Base-by-base conservation (phyloP, 805 yeast species). In the Kodamaea kaohsiungensis region DNA sequence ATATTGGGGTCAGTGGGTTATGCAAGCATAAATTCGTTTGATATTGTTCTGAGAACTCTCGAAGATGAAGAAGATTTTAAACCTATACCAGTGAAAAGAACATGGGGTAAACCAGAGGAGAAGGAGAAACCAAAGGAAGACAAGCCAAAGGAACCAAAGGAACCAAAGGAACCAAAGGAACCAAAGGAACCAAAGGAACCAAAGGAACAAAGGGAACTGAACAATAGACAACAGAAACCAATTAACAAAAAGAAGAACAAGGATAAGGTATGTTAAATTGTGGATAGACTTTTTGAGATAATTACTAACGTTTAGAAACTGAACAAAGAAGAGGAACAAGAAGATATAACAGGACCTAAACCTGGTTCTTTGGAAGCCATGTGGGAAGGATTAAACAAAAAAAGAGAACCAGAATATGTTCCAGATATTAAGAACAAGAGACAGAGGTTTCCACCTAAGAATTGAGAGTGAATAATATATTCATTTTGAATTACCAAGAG, bases 1-100 rank as follows among this genome's bases (percentile, higher is more conserved):
- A 49, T 54, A 16, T 67, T 76, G 6, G 67, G 63, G 22, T 58
- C 73, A 2, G 68, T 76, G 8, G 83, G 83, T 0, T 78, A 73
- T 57, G 76, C 77, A 5, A 71, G 75, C 30, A 70, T 79, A 35
- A 65, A 71, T 50, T 56, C 63, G 4, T 61, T 71, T 46, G 69
- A 59, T 25, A 56, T 56, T 16, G 48, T 55, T 39, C 46, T 39
- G 48, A 25, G 18, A 22, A 17, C 22, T 5, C 65, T 58, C 16
- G 65, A 54, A 46, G 65, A 57, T 45, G 61, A 43, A n/a, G 47
- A 45, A 7, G 50, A 16, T 25, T 9, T 30, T 10, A 43, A 38
- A 12, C 46, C 35, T n/a, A 52, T 56, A 4, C 55, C 49, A 2
- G 58, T 38, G 7, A 58, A 62, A 39, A 58, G 60, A 43, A 55